Evolutionary conservation across 2,329 filamentous ascomycete species (phyloP), one percentile per base, ranked within the genome.

Genomic region (Phaeosphaeria sp.): DNA sequence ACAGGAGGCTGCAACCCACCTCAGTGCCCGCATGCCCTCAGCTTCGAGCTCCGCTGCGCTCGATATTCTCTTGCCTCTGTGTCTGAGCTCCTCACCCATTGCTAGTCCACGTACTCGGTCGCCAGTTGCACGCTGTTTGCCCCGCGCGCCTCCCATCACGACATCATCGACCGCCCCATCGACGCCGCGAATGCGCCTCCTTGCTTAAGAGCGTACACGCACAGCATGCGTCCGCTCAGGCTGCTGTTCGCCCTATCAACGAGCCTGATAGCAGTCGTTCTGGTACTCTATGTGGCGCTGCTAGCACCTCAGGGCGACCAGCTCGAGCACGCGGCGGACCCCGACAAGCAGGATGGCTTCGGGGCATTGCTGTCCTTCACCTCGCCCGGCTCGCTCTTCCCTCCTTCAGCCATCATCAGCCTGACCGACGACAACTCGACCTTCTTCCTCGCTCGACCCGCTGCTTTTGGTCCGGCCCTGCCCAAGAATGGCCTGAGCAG

Each of bases 341-440:
- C 70, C 30, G 67, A 73, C 41, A 72, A 74, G 46, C 70, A 74
- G 46, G 63, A 72, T 61, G 67, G 64, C 55, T 59, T 82, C 27
- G 72, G 74, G 36, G 70, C 81, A 30, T 73, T 80, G 60, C 83
- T 82, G 68, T 81, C 79, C 58, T 83, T 82, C 74, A 78, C 79
- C n/a, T 78, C 79, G 10, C 82, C 93, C 0, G 91, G 93, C 63
- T 93, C 92, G 20, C 87, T 99, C 21, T 99, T 99, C 75, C 93
- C 94, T 4, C 93, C 93, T 3, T 97, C 95, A 64, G 95, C 95
- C 48, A 91, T 96, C 70, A 97, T 99, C 75, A 97, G 92, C 77
- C 85, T 99, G 60, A 97, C 93, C 72, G 93, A 98, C 78, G 95
- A 99, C 79, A 99, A 99, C 78, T 97, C 92, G 66, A 99, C 95